Percentiles rank a stretch among this genome's conserved stretches.
Conservation (phyloP, 306 rosid genomes). For the Dalbergia cultrata region DNA sequence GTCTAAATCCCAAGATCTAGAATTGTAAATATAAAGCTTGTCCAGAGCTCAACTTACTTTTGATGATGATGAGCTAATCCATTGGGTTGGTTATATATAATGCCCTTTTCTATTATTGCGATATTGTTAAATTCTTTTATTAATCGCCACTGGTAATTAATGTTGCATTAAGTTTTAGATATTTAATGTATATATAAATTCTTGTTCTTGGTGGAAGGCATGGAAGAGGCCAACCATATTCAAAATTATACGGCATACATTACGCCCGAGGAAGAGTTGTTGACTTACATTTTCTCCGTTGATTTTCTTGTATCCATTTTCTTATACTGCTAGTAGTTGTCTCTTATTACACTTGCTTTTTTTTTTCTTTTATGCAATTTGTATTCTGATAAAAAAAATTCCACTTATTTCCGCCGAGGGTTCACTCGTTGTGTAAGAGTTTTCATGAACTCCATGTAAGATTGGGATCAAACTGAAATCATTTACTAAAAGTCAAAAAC, state of each 20-base stretch:
- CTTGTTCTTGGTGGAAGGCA: slow-evolving; percentile 42
- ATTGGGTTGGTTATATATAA: too few relatives aligned
- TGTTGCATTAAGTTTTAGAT: slow-evolving; percentile 33
- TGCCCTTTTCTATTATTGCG: neutral
- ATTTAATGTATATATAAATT: slow-evolving; percentile 28
- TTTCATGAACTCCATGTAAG: neutral
- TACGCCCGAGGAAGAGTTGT: slow-evolving; percentile 59
- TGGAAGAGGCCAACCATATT: slow-evolving; percentile 38
- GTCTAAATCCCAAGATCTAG: too few relatives aligned
- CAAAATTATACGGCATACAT: slow-evolving; percentile 63
- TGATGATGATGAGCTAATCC: too few relatives aligned
- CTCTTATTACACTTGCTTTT: neutral
- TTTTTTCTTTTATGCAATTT: too few relatives aligned
- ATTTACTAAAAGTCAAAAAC: neutral
- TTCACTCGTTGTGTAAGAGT: neutral
- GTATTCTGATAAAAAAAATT: neutral
- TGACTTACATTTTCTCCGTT: slow-evolving; percentile 43
- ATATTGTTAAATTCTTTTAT: neutral
- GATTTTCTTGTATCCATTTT: neutral
- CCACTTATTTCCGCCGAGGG: neutral
- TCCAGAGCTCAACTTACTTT: too few relatives aligned
- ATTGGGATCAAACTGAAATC: neutral
- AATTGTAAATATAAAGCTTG: too few relatives aligned
- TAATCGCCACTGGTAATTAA: neutral
- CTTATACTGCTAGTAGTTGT: neutral